Evolutionary conservation across 2,329 filamentous ascomycete genomes (phyloP).

Genomic region (Alternaria triticimaculans): DNA sequence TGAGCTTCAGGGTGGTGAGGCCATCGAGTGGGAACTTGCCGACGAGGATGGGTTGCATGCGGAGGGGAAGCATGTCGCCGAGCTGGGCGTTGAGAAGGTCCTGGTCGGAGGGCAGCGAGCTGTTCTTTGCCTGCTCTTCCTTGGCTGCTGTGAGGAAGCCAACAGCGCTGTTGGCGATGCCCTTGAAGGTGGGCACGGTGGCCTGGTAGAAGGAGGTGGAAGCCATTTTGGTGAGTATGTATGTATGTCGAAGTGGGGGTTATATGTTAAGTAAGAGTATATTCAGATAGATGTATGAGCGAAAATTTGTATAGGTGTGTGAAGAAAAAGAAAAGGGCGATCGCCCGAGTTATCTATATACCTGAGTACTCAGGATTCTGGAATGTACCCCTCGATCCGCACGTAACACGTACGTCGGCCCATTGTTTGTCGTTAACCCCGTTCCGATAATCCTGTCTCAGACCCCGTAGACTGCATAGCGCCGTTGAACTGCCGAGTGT

Average conservation of each 20-base stretch:
- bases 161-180: constrained; percentile 17
- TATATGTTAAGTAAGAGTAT: background rate
- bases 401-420: background rate
- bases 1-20: constrained; percentile 13
- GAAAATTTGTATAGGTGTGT: background rate
- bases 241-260: background rate
- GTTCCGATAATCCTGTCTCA: background rate
- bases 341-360: background rate
- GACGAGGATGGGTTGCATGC: constrained; percentile 25
- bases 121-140: constrained; percentile 19
- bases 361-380: background rate
- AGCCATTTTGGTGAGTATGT: constrained; percentile 16
- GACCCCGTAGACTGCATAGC: background rate
- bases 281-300: background rate
- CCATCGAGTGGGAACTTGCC: constrained; percentile 20
- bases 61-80: constrained; percentile 30
- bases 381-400: background rate
- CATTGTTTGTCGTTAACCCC: background rate
- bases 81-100: constrained; percentile 26
- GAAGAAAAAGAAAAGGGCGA: background rate
- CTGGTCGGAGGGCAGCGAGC: constrained; percentile 15
- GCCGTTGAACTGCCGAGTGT: background rate
- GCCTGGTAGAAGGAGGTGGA: constrained; percentile 27
- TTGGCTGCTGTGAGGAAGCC: constrained; percentile 24
- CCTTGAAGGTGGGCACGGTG: constrained; percentile 21